phyloP scores from a whole-genome alignment of 331 rosid genomes.

The Arachis monticola region DNA sequence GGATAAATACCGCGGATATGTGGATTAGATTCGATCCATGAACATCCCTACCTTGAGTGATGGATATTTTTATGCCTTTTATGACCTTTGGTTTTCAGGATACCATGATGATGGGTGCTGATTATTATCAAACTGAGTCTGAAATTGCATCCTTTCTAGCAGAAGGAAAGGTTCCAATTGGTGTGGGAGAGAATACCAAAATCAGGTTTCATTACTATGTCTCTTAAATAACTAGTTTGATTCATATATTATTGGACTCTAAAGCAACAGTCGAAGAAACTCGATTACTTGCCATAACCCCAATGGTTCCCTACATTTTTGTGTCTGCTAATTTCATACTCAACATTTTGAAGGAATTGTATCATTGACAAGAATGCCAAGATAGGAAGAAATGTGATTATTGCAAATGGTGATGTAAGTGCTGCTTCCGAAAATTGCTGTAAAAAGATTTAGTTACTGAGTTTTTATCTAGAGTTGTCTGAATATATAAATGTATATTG shows the following conservation, averaged over 20 bases:
- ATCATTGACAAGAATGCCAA: constrained; percentile 97
- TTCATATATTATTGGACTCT: background rate
- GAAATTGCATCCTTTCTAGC: constrained; percentile 87
- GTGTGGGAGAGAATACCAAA: constrained; percentile 94
- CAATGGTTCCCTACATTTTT: background rate
- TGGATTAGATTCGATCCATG: too few species aligned
- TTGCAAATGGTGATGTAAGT: constrained; percentile 79
- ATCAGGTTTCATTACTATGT: constrained; percentile 59
- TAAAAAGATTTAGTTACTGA: background rate
- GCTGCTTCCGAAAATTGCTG: background rate
- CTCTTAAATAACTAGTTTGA: constrained; percentile 8
- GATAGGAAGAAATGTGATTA: constrained; percentile 84
- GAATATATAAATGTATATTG: constrained; percentile 27
- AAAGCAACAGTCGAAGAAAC: background rate
- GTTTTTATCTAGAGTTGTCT: constrained; percentile 2
- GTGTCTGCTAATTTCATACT: constrained; percentile 15
- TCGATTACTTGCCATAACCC: background rate
- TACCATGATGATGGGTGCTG: constrained; percentile 99
- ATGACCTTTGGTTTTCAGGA: constrained; percentile 60
- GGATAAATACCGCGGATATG: too few species aligned
- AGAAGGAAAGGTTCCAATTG: constrained; percentile 88
- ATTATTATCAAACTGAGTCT: constrained; percentile 91
- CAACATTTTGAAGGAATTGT: constrained; percentile 66
- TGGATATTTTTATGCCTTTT: constrained; percentile 4
- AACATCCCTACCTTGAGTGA: background rate